Conservation (phyloP, 805 yeast species). For the Metschnikowia reukaufii region DNA sequence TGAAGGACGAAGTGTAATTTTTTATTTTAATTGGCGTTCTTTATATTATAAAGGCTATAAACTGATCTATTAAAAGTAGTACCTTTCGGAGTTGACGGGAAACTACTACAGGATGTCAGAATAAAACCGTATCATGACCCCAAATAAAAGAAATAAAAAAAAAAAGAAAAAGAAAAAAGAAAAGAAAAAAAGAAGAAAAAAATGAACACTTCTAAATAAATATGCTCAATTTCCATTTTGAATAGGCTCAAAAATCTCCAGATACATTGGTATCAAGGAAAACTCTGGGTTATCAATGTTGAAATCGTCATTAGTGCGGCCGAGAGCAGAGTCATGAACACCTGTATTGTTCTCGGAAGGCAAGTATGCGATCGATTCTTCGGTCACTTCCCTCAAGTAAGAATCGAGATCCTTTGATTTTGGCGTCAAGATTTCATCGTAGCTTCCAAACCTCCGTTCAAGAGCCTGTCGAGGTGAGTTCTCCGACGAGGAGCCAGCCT, state of each 20-base stretch:
- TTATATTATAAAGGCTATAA: neutral
- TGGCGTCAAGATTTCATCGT: constrained; percentile 2
- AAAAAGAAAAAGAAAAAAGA: neutral
- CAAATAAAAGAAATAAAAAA: neutral
- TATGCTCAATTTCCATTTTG: constrained; percentile 1
- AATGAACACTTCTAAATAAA: constrained; percentile 2
- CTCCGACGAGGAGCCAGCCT: constrained; percentile 10
- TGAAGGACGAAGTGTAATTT: constrained; percentile 13
- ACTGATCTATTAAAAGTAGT: neutral
- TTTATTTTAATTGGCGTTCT: neutral
- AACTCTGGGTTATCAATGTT: constrained; percentile 9
- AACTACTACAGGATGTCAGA: neutral
- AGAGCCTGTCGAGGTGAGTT: constrained; percentile 7
- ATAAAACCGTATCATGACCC: neutral
- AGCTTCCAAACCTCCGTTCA: constrained; percentile 1
- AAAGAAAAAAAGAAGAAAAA: neutral
- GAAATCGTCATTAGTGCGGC: constrained; percentile 4
- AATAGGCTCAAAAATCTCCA: constrained; percentile 15
- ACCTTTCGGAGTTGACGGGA: neutral
- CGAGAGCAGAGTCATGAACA: neutral
- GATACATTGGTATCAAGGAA: constrained; percentile 16
- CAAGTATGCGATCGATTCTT: constrained; percentile 2
- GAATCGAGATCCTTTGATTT: constrained; percentile 6
- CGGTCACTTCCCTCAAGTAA: constrained; percentile 15
- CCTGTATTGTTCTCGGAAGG: neutral